These are phyloP conservation scores for Diaporthe helianthi DNA, from an alignment of 2,329 filamentous ascomycete species.

Conservation along the genomic window DNA sequence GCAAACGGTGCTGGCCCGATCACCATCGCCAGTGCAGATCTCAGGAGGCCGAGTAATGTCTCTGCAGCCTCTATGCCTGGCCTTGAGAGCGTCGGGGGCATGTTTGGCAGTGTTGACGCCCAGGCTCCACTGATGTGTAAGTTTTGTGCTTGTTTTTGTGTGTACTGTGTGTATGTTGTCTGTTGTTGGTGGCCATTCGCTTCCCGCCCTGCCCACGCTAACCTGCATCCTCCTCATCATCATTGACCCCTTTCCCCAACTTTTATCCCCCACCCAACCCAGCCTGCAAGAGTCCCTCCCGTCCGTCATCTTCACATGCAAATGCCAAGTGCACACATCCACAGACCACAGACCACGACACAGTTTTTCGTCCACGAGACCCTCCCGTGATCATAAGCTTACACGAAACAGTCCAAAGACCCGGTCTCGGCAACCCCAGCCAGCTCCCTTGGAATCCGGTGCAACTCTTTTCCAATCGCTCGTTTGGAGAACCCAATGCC, in stretches of 20 bases:
- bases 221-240: neutral
- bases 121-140: conserved; percentile 59
- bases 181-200: neutral
- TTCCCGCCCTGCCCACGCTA: neutral
- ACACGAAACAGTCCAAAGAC: conserved; percentile 36
- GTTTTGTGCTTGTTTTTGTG: conserved; percentile 38
- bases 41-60: conserved; percentile 47
- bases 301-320: conserved; percentile 36
- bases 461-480: neutral
- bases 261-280: conserved; percentile 1
- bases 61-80: conserved; percentile 39
- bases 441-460: conserved; percentile 41
- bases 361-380: conserved; percentile 35
- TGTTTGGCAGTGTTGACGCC: conserved; percentile 43
- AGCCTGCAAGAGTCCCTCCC: neutral
- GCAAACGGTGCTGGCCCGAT: conserved; percentile 42
- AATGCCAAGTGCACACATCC: conserved; percentile 16
- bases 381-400: conserved; percentile 18
- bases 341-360: conserved; percentile 17
- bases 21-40: conserved; percentile 48
- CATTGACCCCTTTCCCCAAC: neutral
- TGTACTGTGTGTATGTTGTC: neutral
- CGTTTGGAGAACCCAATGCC: conserved; percentile 46
- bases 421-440: conserved; percentile 31
- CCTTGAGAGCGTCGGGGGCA: conserved; percentile 27